Percentiles rank a stretch among this genome's conserved stretches.
phyloP scores from a whole-genome alignment of 2,329 filamentous ascomycete species.

The Stemphylium lycopersici region DNA sequence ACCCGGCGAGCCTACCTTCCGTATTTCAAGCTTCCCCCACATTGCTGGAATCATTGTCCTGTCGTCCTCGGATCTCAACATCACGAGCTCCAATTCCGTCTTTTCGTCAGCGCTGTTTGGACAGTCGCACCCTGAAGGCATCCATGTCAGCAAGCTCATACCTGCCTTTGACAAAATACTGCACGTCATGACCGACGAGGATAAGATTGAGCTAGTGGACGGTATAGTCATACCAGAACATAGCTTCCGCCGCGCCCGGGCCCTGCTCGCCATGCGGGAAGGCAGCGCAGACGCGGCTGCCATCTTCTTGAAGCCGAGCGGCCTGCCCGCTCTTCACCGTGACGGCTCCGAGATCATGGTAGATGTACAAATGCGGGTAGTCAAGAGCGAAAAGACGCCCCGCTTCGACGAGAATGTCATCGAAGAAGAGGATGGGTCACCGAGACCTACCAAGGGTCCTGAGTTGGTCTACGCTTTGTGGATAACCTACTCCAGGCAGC shows the following conservation, averaged over 20 bases:
- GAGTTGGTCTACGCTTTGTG: slow-evolving; percentile 94
- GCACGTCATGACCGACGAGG: slow-evolving; percentile 81
- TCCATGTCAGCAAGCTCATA: slow-evolving; percentile 79
- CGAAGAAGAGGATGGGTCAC: slow-evolving; percentile 60
- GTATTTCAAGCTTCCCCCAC: slow-evolving; percentile 92
- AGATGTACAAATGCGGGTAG: slow-evolving; percentile 94
- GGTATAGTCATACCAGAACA: slow-evolving; percentile 98
- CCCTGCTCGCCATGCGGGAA: slow-evolving; percentile 81
- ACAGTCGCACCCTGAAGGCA: slow-evolving; percentile 80
- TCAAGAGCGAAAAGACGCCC: slow-evolving; percentile 73
- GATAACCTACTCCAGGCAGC: slow-evolving; percentile 94
- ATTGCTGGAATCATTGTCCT: slow-evolving; percentile 97
- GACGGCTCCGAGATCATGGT: slow-evolving; percentile 93
- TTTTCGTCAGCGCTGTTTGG: slow-evolving; percentile 94
- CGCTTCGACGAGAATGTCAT: slow-evolving; percentile 65
- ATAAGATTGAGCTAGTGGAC: slow-evolving; percentile 81
- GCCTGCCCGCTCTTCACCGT: slow-evolving; percentile 82
- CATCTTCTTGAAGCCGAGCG: slow-evolving; percentile 82
- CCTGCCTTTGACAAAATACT: slow-evolving; percentile 87
- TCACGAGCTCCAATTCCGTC: slow-evolving; percentile 92
- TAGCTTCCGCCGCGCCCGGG: slow-evolving; percentile 87
- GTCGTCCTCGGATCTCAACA: slow-evolving; percentile 74
- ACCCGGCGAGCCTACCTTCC: slow-evolving; percentile 71
- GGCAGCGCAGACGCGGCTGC: slow-evolving; percentile 76
- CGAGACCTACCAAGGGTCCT: slow-evolving; percentile 54